Conservation (phyloP, 305 asterid species). For the Salvia sclarea region DNA sequence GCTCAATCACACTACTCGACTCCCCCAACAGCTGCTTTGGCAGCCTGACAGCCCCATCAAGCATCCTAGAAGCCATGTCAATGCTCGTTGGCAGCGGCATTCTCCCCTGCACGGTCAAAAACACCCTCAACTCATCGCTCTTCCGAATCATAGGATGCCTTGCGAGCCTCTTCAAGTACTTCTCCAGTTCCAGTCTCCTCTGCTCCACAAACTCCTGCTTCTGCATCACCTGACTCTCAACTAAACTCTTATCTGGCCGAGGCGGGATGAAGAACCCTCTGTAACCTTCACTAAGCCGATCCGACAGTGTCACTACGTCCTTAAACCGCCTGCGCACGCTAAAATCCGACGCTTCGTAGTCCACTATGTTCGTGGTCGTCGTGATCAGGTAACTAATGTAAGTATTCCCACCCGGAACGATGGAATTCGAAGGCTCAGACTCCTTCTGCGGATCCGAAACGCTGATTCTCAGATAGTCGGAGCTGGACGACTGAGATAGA, state of each 20-base stretch:
- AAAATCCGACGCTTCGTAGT: slow-evolving; percentile 64
- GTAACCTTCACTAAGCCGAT: slow-evolving; percentile 69
- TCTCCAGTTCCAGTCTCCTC: slow-evolving; percentile 88
- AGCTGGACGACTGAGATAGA: slow-evolving; percentile 45
- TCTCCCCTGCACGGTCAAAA: slow-evolving; percentile 78
- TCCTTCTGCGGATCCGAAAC: slow-evolving; percentile 89
- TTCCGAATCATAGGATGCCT: slow-evolving; percentile 72
- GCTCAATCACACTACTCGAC: slow-evolving; percentile 62
- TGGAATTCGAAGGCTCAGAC: slow-evolving; percentile 65
- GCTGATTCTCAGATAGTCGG: slow-evolving; percentile 63
- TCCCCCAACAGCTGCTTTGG: slow-evolving; percentile 90
- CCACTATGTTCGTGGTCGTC: slow-evolving; percentile 66
- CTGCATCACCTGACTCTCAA: slow-evolving; percentile 97
- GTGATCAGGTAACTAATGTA: slow-evolving; percentile 74
- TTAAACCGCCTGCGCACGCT: slow-evolving; percentile 78
- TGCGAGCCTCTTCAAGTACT: slow-evolving; percentile 74
- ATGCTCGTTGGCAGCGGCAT: slow-evolving; percentile 73
- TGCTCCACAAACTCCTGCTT: slow-evolving; percentile 96
- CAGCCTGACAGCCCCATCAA: slow-evolving; percentile 88
- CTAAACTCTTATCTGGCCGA: slow-evolving; percentile 90
- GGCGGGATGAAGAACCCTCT: slow-evolving; percentile 86
- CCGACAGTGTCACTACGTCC: slow-evolving; percentile 82
- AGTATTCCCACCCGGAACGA: slow-evolving; percentile 80
- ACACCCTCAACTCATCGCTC: slow-evolving; percentile 91
- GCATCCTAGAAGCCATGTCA: slow-evolving; percentile 84